Conservation (phyloP, 2,329 filamentous ascomycete species). For the Fusarium annulatum region DNA sequence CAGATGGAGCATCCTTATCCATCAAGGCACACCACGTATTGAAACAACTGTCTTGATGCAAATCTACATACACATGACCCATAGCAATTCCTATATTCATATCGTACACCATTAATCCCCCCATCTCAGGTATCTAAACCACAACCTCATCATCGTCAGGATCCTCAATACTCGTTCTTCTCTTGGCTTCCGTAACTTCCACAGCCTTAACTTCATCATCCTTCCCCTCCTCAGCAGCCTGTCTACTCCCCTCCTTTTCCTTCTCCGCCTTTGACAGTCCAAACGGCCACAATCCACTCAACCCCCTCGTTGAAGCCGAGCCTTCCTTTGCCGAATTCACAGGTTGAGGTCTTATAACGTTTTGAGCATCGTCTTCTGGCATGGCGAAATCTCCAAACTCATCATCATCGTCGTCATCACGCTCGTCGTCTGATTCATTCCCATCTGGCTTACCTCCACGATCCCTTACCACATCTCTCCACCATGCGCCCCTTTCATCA, state of each 20-base stretch:
- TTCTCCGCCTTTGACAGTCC: slow-evolving; percentile 55
- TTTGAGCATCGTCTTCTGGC: slow-evolving; percentile 63
- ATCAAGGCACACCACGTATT: neutral
- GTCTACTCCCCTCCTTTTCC: slow-evolving; percentile 42
- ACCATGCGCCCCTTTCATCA: slow-evolving; percentile 58
- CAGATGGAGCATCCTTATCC: no score
- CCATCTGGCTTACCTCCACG: slow-evolving; percentile 57
- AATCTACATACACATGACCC: slow-evolving; percentile 27
- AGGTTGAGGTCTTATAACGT: slow-evolving; percentile 65
- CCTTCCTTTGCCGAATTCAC: slow-evolving; percentile 61
- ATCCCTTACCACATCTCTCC: slow-evolving; percentile 55
- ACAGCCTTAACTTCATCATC: slow-evolving; percentile 54
- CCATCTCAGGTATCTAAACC: slow-evolving; percentile 44
- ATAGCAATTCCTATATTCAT: slow-evolving; percentile 9
- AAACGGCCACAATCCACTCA: slow-evolving; percentile 70
- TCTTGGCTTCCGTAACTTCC: slow-evolving; percentile 64
- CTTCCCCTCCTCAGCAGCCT: slow-evolving; percentile 39
- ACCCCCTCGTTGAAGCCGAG: slow-evolving; percentile 46
- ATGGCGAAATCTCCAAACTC: slow-evolving; percentile 77
- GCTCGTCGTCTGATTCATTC: slow-evolving; percentile 61
- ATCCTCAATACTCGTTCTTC: slow-evolving; percentile 69
- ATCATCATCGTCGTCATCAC: slow-evolving; percentile 68
- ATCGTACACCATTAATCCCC: slow-evolving; percentile 37
- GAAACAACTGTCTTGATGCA: slow-evolving; percentile 14
- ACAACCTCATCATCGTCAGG: slow-evolving; percentile 66